Conservation (phyloP, 2,329 filamentous ascomycete species). For the Hymenoscyphus linearis region DNA sequence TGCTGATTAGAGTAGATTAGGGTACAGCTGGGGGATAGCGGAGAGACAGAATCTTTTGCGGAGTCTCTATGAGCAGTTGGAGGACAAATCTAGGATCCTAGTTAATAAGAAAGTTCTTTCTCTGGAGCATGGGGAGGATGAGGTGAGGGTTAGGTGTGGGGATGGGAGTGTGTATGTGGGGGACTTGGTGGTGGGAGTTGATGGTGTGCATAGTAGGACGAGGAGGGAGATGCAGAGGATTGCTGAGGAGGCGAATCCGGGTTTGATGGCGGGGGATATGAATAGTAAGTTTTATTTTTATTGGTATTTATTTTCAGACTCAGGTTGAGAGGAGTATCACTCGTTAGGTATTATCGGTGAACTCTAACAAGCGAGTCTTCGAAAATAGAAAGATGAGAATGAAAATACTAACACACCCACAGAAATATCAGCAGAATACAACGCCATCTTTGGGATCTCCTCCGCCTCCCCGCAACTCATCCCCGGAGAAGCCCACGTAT, state of each 20-base stretch:
- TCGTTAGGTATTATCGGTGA: too few relatives aligned
- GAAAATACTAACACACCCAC: neutral
- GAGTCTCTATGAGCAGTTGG: conserved; percentile 20
- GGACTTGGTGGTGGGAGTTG: conserved; percentile 26
- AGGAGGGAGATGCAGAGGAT: conserved; percentile 31
- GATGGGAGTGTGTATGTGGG: conserved; percentile 21
- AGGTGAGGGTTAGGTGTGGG: conserved; percentile 17
- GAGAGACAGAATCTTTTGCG: conserved; percentile 17
- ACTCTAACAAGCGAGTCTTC: too few relatives aligned
- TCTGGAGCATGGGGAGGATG: conserved; percentile 11
- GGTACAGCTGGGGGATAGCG: conserved; percentile 17
- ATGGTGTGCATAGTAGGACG: conserved; percentile 23
- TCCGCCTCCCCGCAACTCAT: conserved; percentile 6
- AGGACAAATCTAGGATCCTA: conserved; percentile 18
- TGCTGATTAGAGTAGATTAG: conserved; percentile 13
- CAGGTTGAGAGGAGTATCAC: neutral
- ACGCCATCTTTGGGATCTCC: conserved; percentile 23
- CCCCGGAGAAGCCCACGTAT: conserved; percentile 14
- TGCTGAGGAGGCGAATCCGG: conserved; percentile 21
- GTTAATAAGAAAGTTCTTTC: conserved; percentile 17
- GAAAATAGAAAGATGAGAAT: too few relatives aligned
- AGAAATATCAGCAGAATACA: conserved; percentile 26
- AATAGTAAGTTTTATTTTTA: conserved; percentile 11
- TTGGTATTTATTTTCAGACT: neutral
- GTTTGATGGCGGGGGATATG: conserved; percentile 16